A percentile compares a stretch with the other conserved stretches of the same genome.
Evolutionary conservation across 2,329 filamentous ascomycete species (phyloP).

Genomic region (Aspergillus sp.): DNA sequence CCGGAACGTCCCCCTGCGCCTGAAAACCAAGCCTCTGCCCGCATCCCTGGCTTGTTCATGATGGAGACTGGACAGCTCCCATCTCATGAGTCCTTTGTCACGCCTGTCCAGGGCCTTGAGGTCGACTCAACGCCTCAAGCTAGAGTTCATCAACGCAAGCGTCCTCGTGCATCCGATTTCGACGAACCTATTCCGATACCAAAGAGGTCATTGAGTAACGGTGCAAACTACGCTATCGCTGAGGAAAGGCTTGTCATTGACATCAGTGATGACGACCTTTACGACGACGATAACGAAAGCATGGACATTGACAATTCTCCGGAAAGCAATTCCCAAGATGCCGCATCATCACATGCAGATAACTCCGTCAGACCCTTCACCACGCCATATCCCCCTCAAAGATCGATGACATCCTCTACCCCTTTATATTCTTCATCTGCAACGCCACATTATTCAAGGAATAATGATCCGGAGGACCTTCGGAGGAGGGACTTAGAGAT

Average conservation of each 20-base stretch:
- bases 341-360: conserved; percentile 12
- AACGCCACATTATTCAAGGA: conserved; percentile 35
- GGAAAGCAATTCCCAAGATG: conserved; percentile 20
- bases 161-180: conserved; percentile 68
- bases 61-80: conserved; percentile 20
- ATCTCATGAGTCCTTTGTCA: conserved; percentile 3
- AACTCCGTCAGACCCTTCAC: conserved; percentile 39
- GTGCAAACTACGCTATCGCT: conserved; percentile 33
- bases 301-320: conserved; percentile 31
- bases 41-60: conserved; percentile 56
- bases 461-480: conserved; percentile 43
- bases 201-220: conserved; percentile 64
- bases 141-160: conserved; percentile 45
- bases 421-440: conserved; percentile 34
- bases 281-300: conserved; percentile 28
- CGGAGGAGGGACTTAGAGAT: conserved; percentile 49
- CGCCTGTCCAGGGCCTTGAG: conserved; percentile 10
- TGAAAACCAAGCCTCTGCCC: conserved; percentile 27
- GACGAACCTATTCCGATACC: conserved; percentile 52
- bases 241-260: conserved; percentile 73
- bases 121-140: conserved; percentile 22
- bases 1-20: conserved; percentile 36
- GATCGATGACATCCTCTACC: conserved; percentile 41
- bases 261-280: conserved; percentile 70
- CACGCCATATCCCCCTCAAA: conserved; percentile 39